Evolutionary conservation across 139 green algal species (phyloP), one percentile per base, ranked within the genome.

Genomic region (Volvox reticuliferus): DNA sequence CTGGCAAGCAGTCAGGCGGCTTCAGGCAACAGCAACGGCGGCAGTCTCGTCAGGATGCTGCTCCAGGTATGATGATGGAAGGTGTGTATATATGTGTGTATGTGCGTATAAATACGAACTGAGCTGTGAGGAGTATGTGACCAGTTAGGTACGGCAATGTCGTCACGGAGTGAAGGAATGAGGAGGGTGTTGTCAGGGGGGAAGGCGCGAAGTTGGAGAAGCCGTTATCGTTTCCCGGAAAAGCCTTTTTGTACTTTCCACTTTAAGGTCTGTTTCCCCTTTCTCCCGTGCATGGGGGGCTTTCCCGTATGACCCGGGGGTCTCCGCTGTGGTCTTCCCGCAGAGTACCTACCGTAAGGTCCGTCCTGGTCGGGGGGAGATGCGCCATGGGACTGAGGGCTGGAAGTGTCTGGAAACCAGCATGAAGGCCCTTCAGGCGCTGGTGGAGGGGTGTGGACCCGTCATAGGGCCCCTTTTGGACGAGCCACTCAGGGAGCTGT

Each of bases 361-460:
- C 19, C 67, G 35, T 37, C 91, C 88, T 1, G 93, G 93, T 0
- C 44, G 26, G 12, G 97, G 97, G 17, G 95, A 98, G 86, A 95
- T 98, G 94, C 95, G 96, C 50, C 97, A 99, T 89, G 96, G 94
- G 80, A 98, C 95, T 0, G 98, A 99, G 94, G 98, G 98, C 68
- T 99, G 98, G 98, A 97, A 97, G 90, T 97, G 95, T 89, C 92
- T 99, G 80, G 98, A 96, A 92, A 95, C 93, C 2, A 93, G 83
- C 88, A 93, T 95, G 91, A 90, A 93, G 35, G 88, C 91, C 20
- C 62, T 95, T 61, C 78, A 91, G 79, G 79, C 79, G 79, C 50
- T 86, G 79, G 79, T 86, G 79, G 79, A 86, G 79, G 79, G 78
- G 37, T 84, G 79, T 6, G 92, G 92, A 20, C 79, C 69, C 33